Evolutionary conservation across 1,139 yeast species (phyloP), one percentile per base, ranked within the genome.

Genomic region (Yamadazyma atmosphaerica): DNA sequence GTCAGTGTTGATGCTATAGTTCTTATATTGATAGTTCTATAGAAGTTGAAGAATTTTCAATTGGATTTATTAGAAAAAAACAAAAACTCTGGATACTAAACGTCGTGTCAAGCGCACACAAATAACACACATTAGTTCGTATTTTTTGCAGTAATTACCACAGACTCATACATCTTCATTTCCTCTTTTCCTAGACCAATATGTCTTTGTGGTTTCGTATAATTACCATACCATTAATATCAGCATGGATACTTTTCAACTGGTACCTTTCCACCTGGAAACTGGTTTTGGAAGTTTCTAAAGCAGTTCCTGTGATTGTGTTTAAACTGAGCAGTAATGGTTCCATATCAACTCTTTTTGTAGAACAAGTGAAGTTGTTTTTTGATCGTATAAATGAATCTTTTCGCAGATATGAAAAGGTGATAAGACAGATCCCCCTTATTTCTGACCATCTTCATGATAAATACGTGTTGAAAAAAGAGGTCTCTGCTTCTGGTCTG

Each of bases 401-500:
- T 11, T 23, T 23, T 23, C 11, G 11, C 11, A 23, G 12, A 8
- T 23, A 23, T 23, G 7, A 5, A 7, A 9, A 8, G 26, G 26
- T 23, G 4, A 23, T 23, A 8, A 12, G 12, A 23, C 26, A 23
- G 12, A 9, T 23, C 11, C 11, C 12, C 12, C 11, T 11, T 8
- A 23, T 23, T 7, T 23, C 26, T 8, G 26, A 23, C 11, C 11
- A 23, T n/a, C 7, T 23, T n/a, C 11, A 23, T 23, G 26, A 23
- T 23, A 23, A 23, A 11, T 23, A 23, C 11, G 26, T 23, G 4
- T 23, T n/a, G 43, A 42, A 26, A 23, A 23, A 23, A 23, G n/a
- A 23, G n/a, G 4, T n/a, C 7, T 4, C 12, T n/a, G 4, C 26
- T 12, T 10, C 26, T 7, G 11, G 26, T 4, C 7, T 8, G 12